phyloP scores from a whole-genome alignment of 2,329 filamentous ascomycete species.

The Calonectria hongkongensis region DNA sequence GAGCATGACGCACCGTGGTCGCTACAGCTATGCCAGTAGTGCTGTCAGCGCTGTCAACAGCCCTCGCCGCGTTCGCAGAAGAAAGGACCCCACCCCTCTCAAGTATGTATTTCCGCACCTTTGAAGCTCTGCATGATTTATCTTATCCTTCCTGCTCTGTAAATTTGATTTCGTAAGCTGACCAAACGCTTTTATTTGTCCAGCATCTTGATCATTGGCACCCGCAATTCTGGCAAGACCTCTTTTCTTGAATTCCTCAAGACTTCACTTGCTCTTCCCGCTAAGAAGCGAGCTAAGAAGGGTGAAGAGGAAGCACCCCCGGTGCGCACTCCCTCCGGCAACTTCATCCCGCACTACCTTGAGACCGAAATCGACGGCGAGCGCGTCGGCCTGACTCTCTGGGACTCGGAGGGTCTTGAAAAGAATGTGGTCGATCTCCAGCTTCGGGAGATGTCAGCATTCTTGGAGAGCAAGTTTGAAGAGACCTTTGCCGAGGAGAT shows the following conservation, averaged over 20 bases:
- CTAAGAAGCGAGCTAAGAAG: conserved; percentile 81
- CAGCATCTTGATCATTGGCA: conserved; percentile 93
- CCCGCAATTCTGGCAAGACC: conserved; percentile 92
- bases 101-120: conserved; percentile 80
- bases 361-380: conserved; percentile 97
- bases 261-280: conserved; percentile 87
- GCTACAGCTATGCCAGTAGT: conserved; percentile 97
- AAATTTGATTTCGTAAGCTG: conserved; percentile 32
- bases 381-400: conserved; percentile 92
- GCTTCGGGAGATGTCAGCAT: conserved; percentile 90
- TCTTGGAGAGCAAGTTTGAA: conserved; percentile 98
- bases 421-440: conserved; percentile 97
- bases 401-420: conserved; percentile 97
- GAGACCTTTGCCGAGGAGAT: conserved; percentile 98
- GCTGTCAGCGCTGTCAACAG: conserved; percentile 94
- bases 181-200: conserved; percentile 40
- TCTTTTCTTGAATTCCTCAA: conserved; percentile 98
- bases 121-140: background rate
- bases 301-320: conserved; percentile 76
- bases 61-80: conserved; percentile 90
- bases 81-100: conserved; percentile 98
- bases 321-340: conserved; percentile 74
- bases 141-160: background rate
- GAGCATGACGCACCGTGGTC: conserved; percentile 97
- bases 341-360: conserved; percentile 91